A percentile compares a stretch with the other conserved stretches of the same genome.
Evolutionary conservation across 371 early-diverging fungal genomes (phyloP).

Genomic region (Mucor irregularis): DNA sequence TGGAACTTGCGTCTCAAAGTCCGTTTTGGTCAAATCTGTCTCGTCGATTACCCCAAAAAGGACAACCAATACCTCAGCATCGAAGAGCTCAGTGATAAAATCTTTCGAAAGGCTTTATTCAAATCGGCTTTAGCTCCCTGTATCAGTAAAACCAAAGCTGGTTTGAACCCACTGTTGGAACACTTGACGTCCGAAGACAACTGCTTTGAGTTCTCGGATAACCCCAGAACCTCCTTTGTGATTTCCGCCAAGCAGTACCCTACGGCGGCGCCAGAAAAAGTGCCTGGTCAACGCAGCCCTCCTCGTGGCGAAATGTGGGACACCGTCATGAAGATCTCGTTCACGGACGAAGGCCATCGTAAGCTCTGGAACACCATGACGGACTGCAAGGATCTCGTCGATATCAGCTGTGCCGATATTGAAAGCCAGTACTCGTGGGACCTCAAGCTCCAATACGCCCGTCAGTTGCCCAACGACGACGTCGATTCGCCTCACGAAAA

Average conservation of each 20-base stretch:
- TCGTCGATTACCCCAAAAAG: constrained; percentile 22
- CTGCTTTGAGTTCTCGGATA: constrained; percentile 22
- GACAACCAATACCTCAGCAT: constrained; percentile 9
- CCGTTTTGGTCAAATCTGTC: constrained; percentile 40
- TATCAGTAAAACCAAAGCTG: constrained; percentile 15
- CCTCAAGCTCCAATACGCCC: constrained; percentile 34
- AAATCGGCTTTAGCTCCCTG: constrained; percentile 30
- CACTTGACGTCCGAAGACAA: background rate
- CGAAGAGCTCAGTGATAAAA: constrained; percentile 18
- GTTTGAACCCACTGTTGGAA: constrained; percentile 13
- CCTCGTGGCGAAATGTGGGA: constrained; percentile 20
- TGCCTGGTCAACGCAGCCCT: background rate
- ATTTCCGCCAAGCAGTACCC: constrained; percentile 28
- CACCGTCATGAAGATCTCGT: constrained; percentile 20
- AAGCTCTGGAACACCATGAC: constrained; percentile 38
- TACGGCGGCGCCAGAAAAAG: background rate
- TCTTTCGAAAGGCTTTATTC: constrained; percentile 20
- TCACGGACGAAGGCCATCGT: constrained; percentile 23
- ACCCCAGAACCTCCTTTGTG: constrained; percentile 24
- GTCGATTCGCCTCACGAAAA: constrained; percentile 43
- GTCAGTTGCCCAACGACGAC: constrained; percentile 26
- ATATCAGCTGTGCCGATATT: constrained; percentile 25
- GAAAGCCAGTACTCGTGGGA: constrained; percentile 51
- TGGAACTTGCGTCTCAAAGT: constrained; percentile 47
- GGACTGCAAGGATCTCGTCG: constrained; percentile 30